Percentiles rank a stretch among this genome's conserved stretches.
Conservation (phyloP, 2,329 filamentous ascomycete species). For the Sordariomycetes sp. region DNA sequence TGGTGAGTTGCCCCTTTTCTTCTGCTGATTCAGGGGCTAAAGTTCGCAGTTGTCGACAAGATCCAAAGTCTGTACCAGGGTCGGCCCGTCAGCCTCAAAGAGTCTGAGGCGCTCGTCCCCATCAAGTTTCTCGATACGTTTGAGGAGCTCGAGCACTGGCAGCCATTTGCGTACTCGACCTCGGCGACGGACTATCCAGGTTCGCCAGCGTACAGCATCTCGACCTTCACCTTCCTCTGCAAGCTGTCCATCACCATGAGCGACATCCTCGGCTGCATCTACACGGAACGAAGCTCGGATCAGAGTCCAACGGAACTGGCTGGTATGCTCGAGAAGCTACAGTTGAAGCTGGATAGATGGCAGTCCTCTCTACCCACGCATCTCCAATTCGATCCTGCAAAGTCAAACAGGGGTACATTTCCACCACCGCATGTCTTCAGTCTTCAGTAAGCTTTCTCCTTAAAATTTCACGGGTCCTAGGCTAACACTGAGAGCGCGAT, state of each 20-base stretch:
- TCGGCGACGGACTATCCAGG: slow-evolving; percentile 15
- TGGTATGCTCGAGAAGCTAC: slow-evolving; percentile 23
- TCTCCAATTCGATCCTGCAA: slow-evolving; percentile 25
- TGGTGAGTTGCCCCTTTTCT: slow-evolving; percentile 9
- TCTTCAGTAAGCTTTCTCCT: slow-evolving; percentile 19
- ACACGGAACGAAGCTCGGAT: slow-evolving; percentile 29
- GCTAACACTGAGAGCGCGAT: slow-evolving; percentile 22
- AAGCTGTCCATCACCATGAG: slow-evolving; percentile 37
- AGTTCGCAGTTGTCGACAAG: slow-evolving; percentile 29
- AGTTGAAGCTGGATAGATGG: slow-evolving; percentile 33
- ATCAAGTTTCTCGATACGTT: slow-evolving; percentile 37
- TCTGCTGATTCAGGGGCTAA: no score
- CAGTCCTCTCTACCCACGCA: slow-evolving; percentile 28
- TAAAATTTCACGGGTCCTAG: neutral
- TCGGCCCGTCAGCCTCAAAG: slow-evolving; percentile 35
- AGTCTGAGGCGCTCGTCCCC: slow-evolving; percentile 34
- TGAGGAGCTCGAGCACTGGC: slow-evolving; percentile 43
- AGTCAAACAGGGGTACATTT: slow-evolving; percentile 10
- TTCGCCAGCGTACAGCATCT: slow-evolving; percentile 29
- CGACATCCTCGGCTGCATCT: slow-evolving; percentile 32
- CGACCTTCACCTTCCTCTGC: slow-evolving; percentile 30
- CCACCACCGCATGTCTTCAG: slow-evolving; percentile 36
- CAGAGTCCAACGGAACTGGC: slow-evolving; percentile 23
- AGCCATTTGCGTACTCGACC: slow-evolving; percentile 29
- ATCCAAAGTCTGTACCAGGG: slow-evolving; percentile 47